Conservation (phyloP, 2,329 filamentous ascomycete species). For the Ophiostoma novo-ulmi region DNA sequence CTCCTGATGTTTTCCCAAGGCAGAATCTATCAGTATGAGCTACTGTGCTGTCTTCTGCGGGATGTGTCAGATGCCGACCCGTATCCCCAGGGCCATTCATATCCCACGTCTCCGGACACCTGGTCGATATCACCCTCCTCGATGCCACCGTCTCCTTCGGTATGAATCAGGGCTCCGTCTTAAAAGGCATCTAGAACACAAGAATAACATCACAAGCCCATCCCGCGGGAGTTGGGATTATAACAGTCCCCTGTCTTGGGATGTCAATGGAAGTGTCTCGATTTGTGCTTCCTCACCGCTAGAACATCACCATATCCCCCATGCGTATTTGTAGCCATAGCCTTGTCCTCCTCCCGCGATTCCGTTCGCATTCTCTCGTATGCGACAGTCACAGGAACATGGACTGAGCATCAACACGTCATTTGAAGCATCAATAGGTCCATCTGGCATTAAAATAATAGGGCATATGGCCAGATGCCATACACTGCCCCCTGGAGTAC, state of each 20-base stretch:
- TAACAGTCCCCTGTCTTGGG: background rate
- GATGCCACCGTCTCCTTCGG: background rate
- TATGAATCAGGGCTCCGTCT: background rate
- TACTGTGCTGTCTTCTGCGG: background rate
- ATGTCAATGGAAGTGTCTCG: background rate
- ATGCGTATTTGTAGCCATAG: background rate
- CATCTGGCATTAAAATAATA: background rate
- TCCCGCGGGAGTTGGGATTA: background rate
- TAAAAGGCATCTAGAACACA: too few species aligned
- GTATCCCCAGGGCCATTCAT: background rate
- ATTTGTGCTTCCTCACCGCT: background rate
- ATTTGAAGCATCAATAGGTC: background rate
- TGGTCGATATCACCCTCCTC: too few species aligned
- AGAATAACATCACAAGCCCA: background rate
- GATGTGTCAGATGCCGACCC: background rate
- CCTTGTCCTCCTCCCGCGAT: background rate
- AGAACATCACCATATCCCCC: background rate
- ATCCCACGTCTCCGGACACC: background rate
- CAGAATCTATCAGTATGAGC: background rate
- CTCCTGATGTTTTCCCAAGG: background rate
- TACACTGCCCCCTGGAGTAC: background rate
- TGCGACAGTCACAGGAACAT: background rate
- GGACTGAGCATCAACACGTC: background rate
- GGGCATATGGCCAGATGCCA: background rate
- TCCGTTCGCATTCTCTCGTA: background rate